Base-by-base conservation (phyloP, 108 stramenopile genomes). In the Fragilaria crotonensis region DNA sequence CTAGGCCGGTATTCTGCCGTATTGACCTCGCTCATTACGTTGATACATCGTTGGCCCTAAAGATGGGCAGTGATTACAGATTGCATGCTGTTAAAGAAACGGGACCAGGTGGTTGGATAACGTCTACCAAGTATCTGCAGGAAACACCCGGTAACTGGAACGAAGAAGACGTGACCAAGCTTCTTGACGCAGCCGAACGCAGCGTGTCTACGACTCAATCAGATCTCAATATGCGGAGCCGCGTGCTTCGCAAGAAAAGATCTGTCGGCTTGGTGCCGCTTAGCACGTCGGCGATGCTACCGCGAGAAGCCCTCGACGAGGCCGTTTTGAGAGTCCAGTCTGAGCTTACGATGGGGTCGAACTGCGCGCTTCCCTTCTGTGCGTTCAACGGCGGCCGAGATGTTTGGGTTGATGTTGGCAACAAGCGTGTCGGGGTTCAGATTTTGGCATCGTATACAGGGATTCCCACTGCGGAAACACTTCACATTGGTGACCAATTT, bases 311-410 rank as follows among this genome's bases (percentile, higher is more conserved):
- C 9, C 54, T 96, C 52, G 96, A 96, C 59, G 96, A 96, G 63
- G 68, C 81, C 9, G 89, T 93, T 0, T 60, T 96, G 51, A 66
- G 91, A 11, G 80, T 77, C 31, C 93, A 95, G 52, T 68, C 72
- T 19, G 76, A 79, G 46, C 61, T 86, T 3, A 27, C 63, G 11
- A 14, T 33, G 5, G 11, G 4, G 21, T 5, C 14, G 33, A 5
- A 53, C 9, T 0, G 60, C 87, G 68, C 28, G 19, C 46, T 95
- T 23, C 96, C 94, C 7, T 93, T 83, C 57, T 95, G 94, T 66
- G 94, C 90, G 3, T 95, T 95, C 56, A 97, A 97, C 63, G 96
- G 96, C 27, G 96, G 96, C 0, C 48, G 77, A 0, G 96, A 96
- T 68, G 87, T 71, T 18, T 96, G 91, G 92, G 88, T 95, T 1